A percentile compares a stretch with the other conserved stretches of the same genome.
Evolutionary conservation across 2,329 filamentous ascomycete species (phyloP).

Genomic region (Cyclaneusma minus): DNA sequence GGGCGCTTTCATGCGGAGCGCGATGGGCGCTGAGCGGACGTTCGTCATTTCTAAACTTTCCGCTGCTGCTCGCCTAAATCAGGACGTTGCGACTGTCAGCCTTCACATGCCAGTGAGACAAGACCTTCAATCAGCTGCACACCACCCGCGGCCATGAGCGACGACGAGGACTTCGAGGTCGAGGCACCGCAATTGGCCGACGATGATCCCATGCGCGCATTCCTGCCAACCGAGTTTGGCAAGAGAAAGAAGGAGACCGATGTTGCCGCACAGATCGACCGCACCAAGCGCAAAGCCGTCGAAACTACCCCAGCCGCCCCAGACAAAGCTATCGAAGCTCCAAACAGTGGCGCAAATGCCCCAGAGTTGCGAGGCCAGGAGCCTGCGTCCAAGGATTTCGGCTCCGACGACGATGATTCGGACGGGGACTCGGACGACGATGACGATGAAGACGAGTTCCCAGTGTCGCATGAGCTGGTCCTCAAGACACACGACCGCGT

Average conservation of each 20-base stretch:
- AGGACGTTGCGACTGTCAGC: too few species aligned
- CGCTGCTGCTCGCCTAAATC: too few species aligned
- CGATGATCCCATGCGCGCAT: conserved; percentile 59
- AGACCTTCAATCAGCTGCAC: too few species aligned
- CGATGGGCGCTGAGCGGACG: too few species aligned
- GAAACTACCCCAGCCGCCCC: conserved; percentile 12
- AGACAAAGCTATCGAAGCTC: conserved; percentile 14
- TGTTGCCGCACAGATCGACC: conserved; percentile 66
- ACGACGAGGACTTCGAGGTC: conserved; percentile 43
- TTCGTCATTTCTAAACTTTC: too few species aligned
- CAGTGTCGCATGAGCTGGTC: conserved; percentile 82
- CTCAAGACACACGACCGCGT: conserved; percentile 85
- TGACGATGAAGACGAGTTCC: conserved; percentile 75
- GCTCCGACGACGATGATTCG: conserved; percentile 22
- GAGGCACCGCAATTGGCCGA: conserved; percentile 36
- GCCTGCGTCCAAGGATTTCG: conserved; percentile 20
- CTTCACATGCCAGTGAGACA: too few species aligned
- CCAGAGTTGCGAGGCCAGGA: conserved; percentile 15
- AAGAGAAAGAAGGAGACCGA: conserved; percentile 63
- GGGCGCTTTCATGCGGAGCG: too few species aligned
- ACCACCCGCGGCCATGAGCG: too few species aligned
- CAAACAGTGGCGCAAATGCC: conserved; percentile 11
- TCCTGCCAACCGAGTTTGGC: conserved; percentile 72
- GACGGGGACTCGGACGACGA: conserved; percentile 31
- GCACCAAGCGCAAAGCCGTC: conserved; percentile 50